phyloP scores from a whole-genome alignment of 768 basidiomycete species.

The Kwoniella mangroviensis region DNA sequence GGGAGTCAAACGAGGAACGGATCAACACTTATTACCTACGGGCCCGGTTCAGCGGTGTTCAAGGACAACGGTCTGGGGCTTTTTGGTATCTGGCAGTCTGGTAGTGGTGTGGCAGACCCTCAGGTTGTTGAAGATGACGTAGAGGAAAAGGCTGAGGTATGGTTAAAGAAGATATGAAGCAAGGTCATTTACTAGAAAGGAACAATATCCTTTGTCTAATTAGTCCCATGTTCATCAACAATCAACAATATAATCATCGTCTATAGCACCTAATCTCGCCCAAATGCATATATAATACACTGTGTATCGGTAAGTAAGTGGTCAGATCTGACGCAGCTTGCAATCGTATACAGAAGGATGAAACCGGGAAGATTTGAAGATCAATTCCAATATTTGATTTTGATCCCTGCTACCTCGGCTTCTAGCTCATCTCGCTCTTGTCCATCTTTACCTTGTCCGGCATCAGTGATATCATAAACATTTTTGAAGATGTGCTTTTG shows the following conservation, averaged over 20 bases:
- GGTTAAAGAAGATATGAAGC: not conserved
- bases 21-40: not conserved
- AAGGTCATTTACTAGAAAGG: not conserved
- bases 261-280: not conserved
- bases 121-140: not conserved
- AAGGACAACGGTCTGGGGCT: conserved; percentile 6
- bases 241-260: not conserved
- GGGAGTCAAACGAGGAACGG: not conserved
- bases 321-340: too few relatives aligned
- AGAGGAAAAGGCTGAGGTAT: conserved; percentile 3
- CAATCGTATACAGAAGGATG: not conserved
- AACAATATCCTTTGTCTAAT: too few relatives aligned
- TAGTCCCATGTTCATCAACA: too few relatives aligned
- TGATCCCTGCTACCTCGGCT: conserved; percentile 7
- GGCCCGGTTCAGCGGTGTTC: conserved; percentile 22
- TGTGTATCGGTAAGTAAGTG: too few relatives aligned
- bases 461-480: not conserved
- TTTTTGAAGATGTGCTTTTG: conserved; percentile 7
- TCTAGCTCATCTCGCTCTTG: conserved; percentile 5
- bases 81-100: not conserved
- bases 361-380: not conserved
- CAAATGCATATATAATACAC: too few relatives aligned
- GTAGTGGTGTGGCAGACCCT: not conserved
- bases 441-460: conserved; percentile 3
- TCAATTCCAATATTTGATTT: conserved; percentile 10